Conservation (phyloP, 805 yeast genomes). For the Diddensiella caesifluorescens region DNA sequence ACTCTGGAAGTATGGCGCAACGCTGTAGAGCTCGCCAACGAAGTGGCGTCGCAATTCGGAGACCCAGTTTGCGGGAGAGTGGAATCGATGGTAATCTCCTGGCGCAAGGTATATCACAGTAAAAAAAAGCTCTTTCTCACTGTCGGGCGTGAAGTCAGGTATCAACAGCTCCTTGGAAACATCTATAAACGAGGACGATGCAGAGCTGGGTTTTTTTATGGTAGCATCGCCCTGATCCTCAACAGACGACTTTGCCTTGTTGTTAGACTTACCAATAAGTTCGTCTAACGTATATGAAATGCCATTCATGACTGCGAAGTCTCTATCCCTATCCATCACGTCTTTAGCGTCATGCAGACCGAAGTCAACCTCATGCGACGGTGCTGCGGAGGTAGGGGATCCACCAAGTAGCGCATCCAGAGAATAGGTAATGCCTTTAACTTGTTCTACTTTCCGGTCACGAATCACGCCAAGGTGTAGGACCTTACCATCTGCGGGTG, state of each 20-base stretch:
- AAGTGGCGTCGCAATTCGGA: conserved; percentile 89
- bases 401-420: conserved; percentile 79
- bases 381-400: conserved; percentile 17
- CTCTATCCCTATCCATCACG: conserved; percentile 51
- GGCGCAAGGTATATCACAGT: conserved; percentile 95
- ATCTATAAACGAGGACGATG: conserved; percentile 36
- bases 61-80: conserved; percentile 96
- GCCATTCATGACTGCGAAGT: conserved; percentile 75
- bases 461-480: conserved; percentile 83
- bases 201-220: conserved; percentile 26
- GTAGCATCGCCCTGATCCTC: conserved; percentile 21
- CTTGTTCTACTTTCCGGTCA: conserved; percentile 76
- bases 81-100: conserved; percentile 96
- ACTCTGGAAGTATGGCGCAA: conserved; percentile 92
- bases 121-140: conserved; percentile 62
- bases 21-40: conserved; percentile 91
- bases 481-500: conserved; percentile 92
- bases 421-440: conserved; percentile 91
- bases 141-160: conserved; percentile 27
- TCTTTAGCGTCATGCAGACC: conserved; percentile 27
- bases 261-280: conserved; percentile 51
- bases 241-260: conserved; percentile 43
- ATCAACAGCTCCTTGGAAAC: conserved; percentile 21
- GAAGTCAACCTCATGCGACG: conserved; percentile 35
- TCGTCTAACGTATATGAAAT: conserved; percentile 67